A percentile compares a stretch with the other conserved stretches of the same genome.
phyloP scores from a whole-genome alignment of 164 flowering plant species.

The Buxus sempervirens region DNA sequence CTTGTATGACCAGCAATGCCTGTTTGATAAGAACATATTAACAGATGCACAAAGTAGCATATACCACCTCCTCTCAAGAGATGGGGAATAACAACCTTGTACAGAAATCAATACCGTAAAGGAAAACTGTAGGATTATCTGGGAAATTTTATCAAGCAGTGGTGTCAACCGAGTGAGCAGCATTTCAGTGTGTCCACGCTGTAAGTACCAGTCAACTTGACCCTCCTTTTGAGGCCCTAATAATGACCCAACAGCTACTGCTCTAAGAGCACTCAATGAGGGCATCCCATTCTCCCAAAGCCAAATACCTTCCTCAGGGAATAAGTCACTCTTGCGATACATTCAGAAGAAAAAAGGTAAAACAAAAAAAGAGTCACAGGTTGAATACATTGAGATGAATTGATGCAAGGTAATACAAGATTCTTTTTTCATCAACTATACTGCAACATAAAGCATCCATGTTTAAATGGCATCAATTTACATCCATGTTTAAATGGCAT shows the following conservation, averaged over 20 bases:
- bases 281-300: conserved; percentile 92
- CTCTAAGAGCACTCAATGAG: conserved; percentile 60
- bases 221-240: conserved; percentile 76
- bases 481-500: not conserved
- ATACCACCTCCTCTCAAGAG: not conserved
- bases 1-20: conserved; percentile 86
- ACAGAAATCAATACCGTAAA: conserved; percentile 50
- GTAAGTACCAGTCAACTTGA: conserved; percentile 77
- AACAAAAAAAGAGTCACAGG: not conserved
- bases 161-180: conserved; percentile 66
- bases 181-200: conserved; percentile 50
- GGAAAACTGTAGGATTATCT: conserved; percentile 74
- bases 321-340: conserved; percentile 64
- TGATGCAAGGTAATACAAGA: not conserved
- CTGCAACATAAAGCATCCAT: not conserved
- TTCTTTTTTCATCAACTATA: not conserved
- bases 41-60: not conserved
- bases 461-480: not conserved
- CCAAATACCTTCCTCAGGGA: conserved; percentile 88
- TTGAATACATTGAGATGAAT: not conserved
- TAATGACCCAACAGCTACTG: conserved; percentile 65
- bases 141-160: conserved; percentile 68
- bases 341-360: conserved; percentile 7
- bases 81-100: not conserved
- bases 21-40: conserved; percentile 22